Conservation (phyloP, 352 stramenopile genomes). For the Phytophthora pseudosyringae region DNA sequence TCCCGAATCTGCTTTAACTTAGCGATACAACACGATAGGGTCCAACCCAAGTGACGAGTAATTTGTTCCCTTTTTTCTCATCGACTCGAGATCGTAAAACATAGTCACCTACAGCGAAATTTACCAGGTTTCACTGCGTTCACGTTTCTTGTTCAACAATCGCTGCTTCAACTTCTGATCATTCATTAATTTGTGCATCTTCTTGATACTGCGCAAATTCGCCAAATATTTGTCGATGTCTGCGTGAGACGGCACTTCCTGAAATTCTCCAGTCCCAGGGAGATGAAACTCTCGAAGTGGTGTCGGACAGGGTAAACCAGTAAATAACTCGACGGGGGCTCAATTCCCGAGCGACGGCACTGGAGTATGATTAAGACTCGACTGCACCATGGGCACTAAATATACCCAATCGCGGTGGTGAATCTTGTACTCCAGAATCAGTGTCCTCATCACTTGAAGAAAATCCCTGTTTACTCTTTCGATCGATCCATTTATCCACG, state of each 20-base stretch:
- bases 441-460: slow-evolving; percentile 30
- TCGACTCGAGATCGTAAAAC: slow-evolving; percentile 11
- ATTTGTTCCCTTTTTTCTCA: slow-evolving; percentile 13
- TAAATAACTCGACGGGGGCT: slow-evolving; percentile 31
- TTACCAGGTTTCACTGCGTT: slow-evolving; percentile 8
- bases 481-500: slow-evolving; percentile 42
- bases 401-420: slow-evolving; percentile 20
- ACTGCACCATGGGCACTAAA: slow-evolving; percentile 28
- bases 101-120: slow-evolving; percentile 14
- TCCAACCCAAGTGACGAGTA: slow-evolving; percentile 14
- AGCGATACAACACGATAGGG: slow-evolving; percentile 12
- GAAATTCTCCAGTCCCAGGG: not conserved
- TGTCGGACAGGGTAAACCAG: slow-evolving; percentile 2
- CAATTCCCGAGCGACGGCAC: slow-evolving; percentile 24
- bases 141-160: slow-evolving; percentile 9
- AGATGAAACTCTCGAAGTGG: slow-evolving; percentile 14
- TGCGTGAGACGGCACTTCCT: not conserved
- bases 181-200: slow-evolving; percentile 2
- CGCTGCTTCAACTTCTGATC: slow-evolving; percentile 6
- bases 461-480: slow-evolving; percentile 34
- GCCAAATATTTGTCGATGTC: not conserved
- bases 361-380: slow-evolving; percentile 36
- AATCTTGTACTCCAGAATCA: slow-evolving; percentile 29
- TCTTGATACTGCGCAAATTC: not conserved
- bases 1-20: too few species aligned